A percentile compares a stretch with the other conserved stretches of the same genome.
Evolutionary conservation across 2,329 filamentous ascomycete species (phyloP).

Genomic region (Exophiala phaeomuriformis): DNA sequence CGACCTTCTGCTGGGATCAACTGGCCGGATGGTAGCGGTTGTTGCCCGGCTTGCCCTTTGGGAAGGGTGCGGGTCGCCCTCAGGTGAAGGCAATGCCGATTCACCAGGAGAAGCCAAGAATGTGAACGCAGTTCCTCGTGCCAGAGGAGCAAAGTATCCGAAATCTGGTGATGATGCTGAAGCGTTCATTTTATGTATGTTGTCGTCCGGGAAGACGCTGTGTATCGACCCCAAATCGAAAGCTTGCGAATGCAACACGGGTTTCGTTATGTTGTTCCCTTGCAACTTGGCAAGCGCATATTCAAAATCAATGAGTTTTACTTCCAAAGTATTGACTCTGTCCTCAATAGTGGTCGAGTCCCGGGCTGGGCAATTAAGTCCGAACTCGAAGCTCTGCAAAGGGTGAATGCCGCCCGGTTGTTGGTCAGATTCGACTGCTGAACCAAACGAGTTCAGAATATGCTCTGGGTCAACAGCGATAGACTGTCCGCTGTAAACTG

Average conservation of each 20-base stretch:
- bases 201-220: slow-evolving; percentile 9
- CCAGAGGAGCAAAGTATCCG: slow-evolving; percentile 8
- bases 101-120: slow-evolving; percentile 21
- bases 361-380: slow-evolving; percentile 28
- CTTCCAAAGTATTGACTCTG: slow-evolving; percentile 43
- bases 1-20: slow-evolving; percentile 9
- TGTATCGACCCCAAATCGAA: slow-evolving; percentile 6
- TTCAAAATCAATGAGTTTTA: slow-evolving; percentile 46
- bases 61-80: slow-evolving; percentile 13
- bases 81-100: slow-evolving; percentile 12
- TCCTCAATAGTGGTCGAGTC: slow-evolving; percentile 40
- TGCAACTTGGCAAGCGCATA: slow-evolving; percentile 45
- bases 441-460: slow-evolving; percentile 1
- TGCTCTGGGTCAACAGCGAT: slow-evolving; percentile 18
- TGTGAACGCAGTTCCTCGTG: slow-evolving; percentile 12
- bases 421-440: slow-evolving; percentile 10
- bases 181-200: slow-evolving; percentile 3
- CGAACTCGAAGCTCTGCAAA: slow-evolving; percentile 26
- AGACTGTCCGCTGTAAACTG: slow-evolving; percentile 22
- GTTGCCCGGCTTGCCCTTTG: slow-evolving; percentile 25
- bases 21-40: slow-evolving; percentile 23
- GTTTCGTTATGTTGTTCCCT: slow-evolving; percentile 27
- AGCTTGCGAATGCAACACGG: slow-evolving; percentile 7
- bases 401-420: slow-evolving; percentile 9
- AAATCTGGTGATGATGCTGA: slow-evolving; percentile 8